Base-by-base conservation (phyloP, 176 grass and related monocot genomes). In the Carex parvula region DNA sequence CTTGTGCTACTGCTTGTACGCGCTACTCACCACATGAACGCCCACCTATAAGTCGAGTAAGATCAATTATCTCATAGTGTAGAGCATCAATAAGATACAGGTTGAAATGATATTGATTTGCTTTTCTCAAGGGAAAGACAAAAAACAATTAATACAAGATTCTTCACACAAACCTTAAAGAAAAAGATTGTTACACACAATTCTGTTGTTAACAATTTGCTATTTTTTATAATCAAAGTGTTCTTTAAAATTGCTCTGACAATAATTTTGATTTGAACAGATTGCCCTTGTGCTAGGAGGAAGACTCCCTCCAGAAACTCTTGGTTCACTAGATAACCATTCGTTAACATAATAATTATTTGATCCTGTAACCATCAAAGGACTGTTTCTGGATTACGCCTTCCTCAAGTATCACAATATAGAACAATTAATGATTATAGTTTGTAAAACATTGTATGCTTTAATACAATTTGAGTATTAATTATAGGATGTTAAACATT, bases 211-310 rank as follows among this genome's bases (percentile, higher is more conserved):
- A 37, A 14, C 64, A 4, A 50, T 73, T 44, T 24, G 37, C 35
- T 22, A 24, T 6, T 5, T 73, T 24, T 14, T 24, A 71, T n/a
- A 20, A 70, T 37, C 35, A 72, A 46, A 4, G 9, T 44, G 2
- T 16, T 72, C 13, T 76, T 8, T 48, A 29, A 50, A 77, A 17
- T 16, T 77, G 21, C 13, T 52, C 46, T 77, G 48, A 77, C 24
- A 29, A 56, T 77, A 77, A 12, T 55, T 56, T 55, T 75, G 20
- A 17, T 24, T 30, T 77, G 48, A 77, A 77, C 50, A 77, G 73
- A 56, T 77, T 77, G 73, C 73, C 12, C 50, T 56, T 77, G 50
- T 77, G 3, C 73, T 77, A 18, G 73, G 50, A 56, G 73, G 73
- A 77, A 77, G 14, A 33, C 21, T 56, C 8, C 24, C 13, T 32